phyloP scores from a whole-genome alignment of 148 eudicot species.

The Camellia japonica region DNA sequence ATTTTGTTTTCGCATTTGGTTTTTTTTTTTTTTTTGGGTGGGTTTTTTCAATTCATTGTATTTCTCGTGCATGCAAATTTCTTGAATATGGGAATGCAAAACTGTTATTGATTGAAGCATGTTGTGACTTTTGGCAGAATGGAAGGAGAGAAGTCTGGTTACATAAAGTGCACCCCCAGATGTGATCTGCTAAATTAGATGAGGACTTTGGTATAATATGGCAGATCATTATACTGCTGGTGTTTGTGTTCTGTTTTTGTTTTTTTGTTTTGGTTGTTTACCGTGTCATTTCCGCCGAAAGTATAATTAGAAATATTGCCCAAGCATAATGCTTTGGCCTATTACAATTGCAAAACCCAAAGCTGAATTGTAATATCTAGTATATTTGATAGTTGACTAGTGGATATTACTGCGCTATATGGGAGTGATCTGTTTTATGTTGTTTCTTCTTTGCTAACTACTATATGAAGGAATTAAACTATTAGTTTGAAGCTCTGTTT shows the following conservation, averaged over 20 bases:
- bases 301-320: not conserved
- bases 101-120: not conserved
- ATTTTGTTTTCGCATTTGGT: not conserved
- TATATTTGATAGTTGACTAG: not conserved
- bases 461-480: not conserved
- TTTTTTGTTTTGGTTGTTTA: not conserved
- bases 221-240: not conserved
- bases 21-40: not conserved
- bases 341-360: not conserved
- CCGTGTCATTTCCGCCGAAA: not conserved
- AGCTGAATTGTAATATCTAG: not conserved
- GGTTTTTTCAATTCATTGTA: not conserved
- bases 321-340: not conserved
- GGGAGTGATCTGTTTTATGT: too few species aligned
- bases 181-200: not conserved
- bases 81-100: not conserved
- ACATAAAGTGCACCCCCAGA: not conserved
- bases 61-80: not conserved
- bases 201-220: not conserved
- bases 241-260: not conserved
- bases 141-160: not conserved
- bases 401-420: not conserved
- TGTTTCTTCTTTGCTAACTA: too few species aligned
- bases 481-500: not conserved
- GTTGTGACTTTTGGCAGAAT: conserved; percentile 5